Evolutionary conservation across 495 filamentous ascomycete species (phyloP), one percentile per base, ranked within the genome.

Genomic region (Trichoderma orchidacearum): DNA sequence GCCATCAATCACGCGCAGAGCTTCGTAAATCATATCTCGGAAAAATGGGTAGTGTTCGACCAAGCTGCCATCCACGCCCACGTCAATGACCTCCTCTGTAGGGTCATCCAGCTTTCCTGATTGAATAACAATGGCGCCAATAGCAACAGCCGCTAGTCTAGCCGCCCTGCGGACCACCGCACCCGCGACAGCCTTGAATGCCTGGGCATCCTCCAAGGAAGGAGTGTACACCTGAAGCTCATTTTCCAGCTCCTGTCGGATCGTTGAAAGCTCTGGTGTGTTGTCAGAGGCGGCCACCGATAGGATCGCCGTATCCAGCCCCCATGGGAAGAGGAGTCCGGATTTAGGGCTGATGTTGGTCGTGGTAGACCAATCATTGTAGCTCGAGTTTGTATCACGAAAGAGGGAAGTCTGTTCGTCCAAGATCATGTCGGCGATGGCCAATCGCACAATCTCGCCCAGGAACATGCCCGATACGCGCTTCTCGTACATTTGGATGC

Each of bases 401-500:
- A 95, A 90, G 30, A 95, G 72, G 9, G 80, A 72, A 13, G 84
- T 64, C 0, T 73, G 62, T 9, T 81, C 64, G 58, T 86, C 77
- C 56, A 83, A 73, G 58, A 89, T 68, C 66, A 92, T 70, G 31
- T 79, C 72, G 18, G 90, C 63, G 28, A 96, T 68, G 29, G 83
- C 84, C 30, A 86, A 80, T 9, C 93, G 87, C 34, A 96, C 74
- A 58, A 98, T 91, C 67, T 98, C 93, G 55, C 93, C 93, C 21
- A 98, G 69, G 77, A 97, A 98, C 93, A 98, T 98, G 70, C 93
- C 93, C 0, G 87, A 93, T 34, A 98, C 85, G 51, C 93, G 86
- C 77, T 98, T 98, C 75, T 98, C 93, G 72, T 96, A 98, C 86
- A 96, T 96, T 69, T 98, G 93, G 57, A 96, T 82, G 34, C 94